These are phyloP conservation scores for Ulmus americana DNA, from an alignment of 331 rosid genomes.

Conservation along the genomic window DNA sequence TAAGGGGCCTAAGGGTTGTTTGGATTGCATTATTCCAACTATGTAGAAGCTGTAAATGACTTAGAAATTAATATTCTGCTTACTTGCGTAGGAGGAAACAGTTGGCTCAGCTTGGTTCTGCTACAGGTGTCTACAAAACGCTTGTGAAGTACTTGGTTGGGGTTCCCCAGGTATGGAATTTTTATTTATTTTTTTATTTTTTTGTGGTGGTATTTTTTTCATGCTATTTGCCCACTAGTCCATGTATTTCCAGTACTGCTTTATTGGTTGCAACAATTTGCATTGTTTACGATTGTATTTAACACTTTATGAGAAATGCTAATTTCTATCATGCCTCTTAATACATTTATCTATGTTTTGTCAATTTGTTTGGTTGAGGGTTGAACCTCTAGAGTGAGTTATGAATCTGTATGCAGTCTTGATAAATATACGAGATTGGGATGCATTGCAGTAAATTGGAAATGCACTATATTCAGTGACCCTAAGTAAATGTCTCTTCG, in stretches of 20 bases:
- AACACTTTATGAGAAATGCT: neutral
- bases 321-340: neutral
- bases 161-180: slow-evolving; percentile 81
- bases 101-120: slow-evolving; percentile 94
- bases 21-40: neutral
- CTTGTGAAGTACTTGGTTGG: slow-evolving; percentile 94
- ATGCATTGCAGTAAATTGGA: slow-evolving; percentile 11
- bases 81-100: slow-evolving; percentile 62
- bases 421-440: slow-evolving; percentile 13
- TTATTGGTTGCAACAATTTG: neutral
- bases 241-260: slow-evolving; percentile 1
- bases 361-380: neutral
- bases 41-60: slow-evolving; percentile 12
- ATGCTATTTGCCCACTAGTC: slow-evolving; percentile 11
- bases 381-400: slow-evolving; percentile 10
- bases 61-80: slow-evolving; percentile 23
- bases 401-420: neutral
- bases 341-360: neutral
- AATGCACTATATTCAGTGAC: slow-evolving; percentile 11
- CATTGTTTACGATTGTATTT: neutral
- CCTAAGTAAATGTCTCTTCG: slow-evolving; percentile 16
- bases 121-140: slow-evolving; percentile 95
- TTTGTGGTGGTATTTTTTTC: neutral
- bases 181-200: slow-evolving; percentile 1
- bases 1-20: slow-evolving; percentile 15